Base-by-base conservation (phyloP, 371 early-diverging fungal genomes). In the Rhizopus sp. region DNA sequence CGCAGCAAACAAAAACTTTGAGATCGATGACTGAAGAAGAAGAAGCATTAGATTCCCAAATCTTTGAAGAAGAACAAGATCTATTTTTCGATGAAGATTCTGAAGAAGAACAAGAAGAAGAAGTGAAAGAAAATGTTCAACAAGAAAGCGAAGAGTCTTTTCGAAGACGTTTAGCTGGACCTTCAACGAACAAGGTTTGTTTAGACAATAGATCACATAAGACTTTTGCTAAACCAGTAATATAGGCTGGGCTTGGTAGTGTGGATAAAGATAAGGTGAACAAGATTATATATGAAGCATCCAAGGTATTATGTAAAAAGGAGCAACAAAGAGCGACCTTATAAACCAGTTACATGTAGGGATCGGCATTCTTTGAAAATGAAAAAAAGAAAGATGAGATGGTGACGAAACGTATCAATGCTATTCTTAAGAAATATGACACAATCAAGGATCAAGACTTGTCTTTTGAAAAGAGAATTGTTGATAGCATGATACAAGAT, bases 281-380 rank as follows among this genome's bases (percentile, higher is more conserved):
- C 49, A 56, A 65, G 17, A 66, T 81, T 31, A 82, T 86, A n/a
- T 86, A 84, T 50, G 84, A 86, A 56, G 71, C 75, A 7, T 84
- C 86, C 30, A 86, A 86, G 68, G 85, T 78, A 66, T 33, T 41
- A 23, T 31, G 31, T 34, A 13, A 10, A 6, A 7, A 35, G 32
- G 33, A 6, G 9, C n/a, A 55, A 34, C 23, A 31, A 52, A n/a
- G 37, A 51, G 8, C 4, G 29, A 16, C 38, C 9, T 38, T 45
- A 38, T 23, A 23, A 31, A 16, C 15, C 46, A 16, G 17, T 44
- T 37, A 10, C 1, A 16, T 17, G 35, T 42, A 88, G 83, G 85
- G 86, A 4, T 83, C 87, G 3, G 64, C 71, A 13, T 89, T 84
- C 64, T 85, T 81, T 67, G 71, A 84, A 42, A 66, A 78, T 47